phyloP scores from a whole-genome alignment of 768 basidiomycete species.

The Rhodotorula sphaerocarpa region DNA sequence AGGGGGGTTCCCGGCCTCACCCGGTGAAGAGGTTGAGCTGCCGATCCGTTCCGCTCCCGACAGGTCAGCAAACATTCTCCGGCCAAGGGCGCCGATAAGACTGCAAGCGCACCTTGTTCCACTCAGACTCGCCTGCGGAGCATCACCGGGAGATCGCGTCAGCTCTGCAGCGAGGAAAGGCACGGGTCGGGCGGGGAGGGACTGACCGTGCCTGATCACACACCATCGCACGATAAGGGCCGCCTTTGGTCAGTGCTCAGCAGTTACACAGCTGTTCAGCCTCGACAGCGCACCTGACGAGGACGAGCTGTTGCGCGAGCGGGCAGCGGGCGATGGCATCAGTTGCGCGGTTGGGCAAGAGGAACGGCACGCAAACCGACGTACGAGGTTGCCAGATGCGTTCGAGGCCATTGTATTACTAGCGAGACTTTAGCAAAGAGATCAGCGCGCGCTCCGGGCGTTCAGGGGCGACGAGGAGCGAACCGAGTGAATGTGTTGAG shows the following conservation, averaged over 20 bases:
- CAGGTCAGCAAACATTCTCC: neutral
- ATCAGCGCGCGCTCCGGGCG: no score
- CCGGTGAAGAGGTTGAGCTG: conserved; percentile 37
- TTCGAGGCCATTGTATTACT: conserved; percentile 11
- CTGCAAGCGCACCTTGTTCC: conserved; percentile 26
- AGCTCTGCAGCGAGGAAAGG: neutral
- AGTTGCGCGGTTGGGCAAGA: neutral
- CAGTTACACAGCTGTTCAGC: no score
- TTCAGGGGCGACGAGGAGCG: neutral
- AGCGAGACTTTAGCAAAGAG: no score
- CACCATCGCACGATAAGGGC: neutral
- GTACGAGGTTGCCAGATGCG: conserved; percentile 21
- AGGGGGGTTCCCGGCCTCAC: conserved; percentile 1
- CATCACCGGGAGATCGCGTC: neutral
- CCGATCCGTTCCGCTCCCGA: neutral
- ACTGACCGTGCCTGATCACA: conserved; percentile 22
- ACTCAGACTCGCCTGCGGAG: conserved; percentile 18
- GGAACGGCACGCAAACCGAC: neutral
- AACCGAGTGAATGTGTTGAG: neutral
- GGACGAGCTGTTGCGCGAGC: conserved; percentile 28
- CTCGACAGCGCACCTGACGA: conserved; percentile 24
- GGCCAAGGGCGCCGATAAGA: neutral
- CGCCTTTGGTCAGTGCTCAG: neutral
- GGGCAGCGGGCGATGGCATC: neutral
- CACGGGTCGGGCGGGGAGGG: no score